A percentile compares a stretch with the other conserved stretches of the same genome.
Conservation (phyloP, 257 asterid species). For the Misopates orontium region DNA sequence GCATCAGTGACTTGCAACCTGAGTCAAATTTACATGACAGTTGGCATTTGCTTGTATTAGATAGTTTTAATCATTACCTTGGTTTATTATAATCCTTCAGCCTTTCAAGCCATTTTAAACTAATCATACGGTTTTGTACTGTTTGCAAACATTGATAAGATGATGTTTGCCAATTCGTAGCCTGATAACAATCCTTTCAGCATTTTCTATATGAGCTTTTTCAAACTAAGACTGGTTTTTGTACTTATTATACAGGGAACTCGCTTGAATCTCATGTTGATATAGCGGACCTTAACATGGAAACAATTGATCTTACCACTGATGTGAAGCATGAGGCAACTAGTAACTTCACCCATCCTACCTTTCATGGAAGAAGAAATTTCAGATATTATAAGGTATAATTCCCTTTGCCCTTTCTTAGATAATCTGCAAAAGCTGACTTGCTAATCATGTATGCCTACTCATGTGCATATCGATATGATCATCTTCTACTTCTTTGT, state of each 20-base stretch:
- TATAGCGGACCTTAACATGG: conserved; percentile 47
- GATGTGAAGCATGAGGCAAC: conserved; percentile 34
- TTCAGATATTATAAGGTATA: conserved; percentile 69
- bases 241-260: conserved; percentile 34
- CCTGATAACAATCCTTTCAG: background rate
- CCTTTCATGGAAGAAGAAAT: conserved; percentile 44
- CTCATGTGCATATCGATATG: background rate
- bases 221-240: background rate
- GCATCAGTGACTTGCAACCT: too few species aligned
- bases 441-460: background rate
- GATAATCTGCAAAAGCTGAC: conserved; percentile 4
- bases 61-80: background rate
- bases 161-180: background rate
- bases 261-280: conserved; percentile 23
- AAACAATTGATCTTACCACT: conserved; percentile 56
- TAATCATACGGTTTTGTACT: background rate
- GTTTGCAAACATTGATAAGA: background rate
- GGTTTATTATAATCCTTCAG: background rate
- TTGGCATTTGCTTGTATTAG: background rate
- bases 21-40: too few species aligned
- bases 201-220: background rate
- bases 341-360: conserved; percentile 26
- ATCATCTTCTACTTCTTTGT: background rate
- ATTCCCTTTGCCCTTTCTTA: conserved; percentile 9
- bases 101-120: background rate